A percentile compares a stretch with the other conserved stretches of the same genome.
These are phyloP conservation scores for Thinopyrum elongatum DNA, from an alignment of 176 grass and related monocot genomes.

Conservation along the genomic window DNA sequence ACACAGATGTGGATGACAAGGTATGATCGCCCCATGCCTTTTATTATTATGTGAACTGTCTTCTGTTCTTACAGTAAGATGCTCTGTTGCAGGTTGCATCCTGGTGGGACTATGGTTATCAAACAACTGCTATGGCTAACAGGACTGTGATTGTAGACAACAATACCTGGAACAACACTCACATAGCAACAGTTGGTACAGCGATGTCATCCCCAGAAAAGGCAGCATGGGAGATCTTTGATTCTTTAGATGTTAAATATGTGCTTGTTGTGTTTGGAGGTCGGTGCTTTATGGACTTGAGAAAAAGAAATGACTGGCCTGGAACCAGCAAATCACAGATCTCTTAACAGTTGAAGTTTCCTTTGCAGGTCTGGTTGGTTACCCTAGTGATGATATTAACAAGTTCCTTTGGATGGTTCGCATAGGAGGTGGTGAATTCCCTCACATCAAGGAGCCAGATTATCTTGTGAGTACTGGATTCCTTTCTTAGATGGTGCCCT, in stretches of 20 bases:
- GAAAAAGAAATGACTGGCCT: background rate
- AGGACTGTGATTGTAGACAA: conserved; percentile 99
- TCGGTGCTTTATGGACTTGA: conserved; percentile 14
- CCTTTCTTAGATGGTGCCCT: conserved; percentile 1
- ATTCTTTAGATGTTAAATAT: conserved; percentile 99
- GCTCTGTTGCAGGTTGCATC: conserved; percentile 75
- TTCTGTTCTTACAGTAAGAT: conserved; percentile 21
- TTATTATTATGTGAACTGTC: conserved; percentile 2
- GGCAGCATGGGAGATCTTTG: conserved; percentile 96
- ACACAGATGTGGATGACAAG: conserved; percentile 99
- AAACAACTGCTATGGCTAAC: conserved; percentile 99
- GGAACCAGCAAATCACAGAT: conserved; percentile 24
- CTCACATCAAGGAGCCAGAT: conserved; percentile 99
- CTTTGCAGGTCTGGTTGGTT: conserved; percentile 96
- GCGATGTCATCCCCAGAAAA: conserved; percentile 99
- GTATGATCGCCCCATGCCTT: conserved; percentile 30
- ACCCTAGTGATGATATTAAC: conserved; percentile 99
- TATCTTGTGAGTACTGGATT: conserved; percentile 82
- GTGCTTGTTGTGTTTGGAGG: conserved; percentile 99
- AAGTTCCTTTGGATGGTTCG: conserved; percentile 99
- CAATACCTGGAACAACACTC: conserved; percentile 99
- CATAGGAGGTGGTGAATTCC: conserved; percentile 98
- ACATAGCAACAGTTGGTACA: conserved; percentile 99
- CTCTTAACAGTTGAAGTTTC: conserved; percentile 26
- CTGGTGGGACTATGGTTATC: conserved; percentile 99